Conservation (phyloP, 345 rosid species). For the Erysimum cheiranthoides region DNA sequence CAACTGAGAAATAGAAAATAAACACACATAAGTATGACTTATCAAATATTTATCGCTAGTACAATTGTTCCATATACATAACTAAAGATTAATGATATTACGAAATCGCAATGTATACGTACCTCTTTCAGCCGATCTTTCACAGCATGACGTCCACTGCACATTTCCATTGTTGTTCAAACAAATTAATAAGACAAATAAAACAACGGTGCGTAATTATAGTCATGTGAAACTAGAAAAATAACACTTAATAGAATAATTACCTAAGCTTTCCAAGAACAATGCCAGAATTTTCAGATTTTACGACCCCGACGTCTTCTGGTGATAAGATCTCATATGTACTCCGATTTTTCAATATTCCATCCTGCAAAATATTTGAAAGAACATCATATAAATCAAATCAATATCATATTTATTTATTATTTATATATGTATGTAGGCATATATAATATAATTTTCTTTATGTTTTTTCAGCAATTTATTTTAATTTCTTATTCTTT, state of each 20-base stretch:
- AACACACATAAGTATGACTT: constrained; percentile 24
- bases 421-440: too few species aligned
- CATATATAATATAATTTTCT: too few species aligned
- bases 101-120: background rate
- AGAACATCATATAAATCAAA: background rate
- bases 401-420: background rate
- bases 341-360: constrained; percentile 84
- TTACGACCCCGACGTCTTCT: constrained; percentile 81
- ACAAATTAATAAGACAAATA: background rate
- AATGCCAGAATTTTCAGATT: constrained; percentile 71
- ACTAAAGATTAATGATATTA: background rate
- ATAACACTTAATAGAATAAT: background rate
- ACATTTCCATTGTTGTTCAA: constrained; percentile 1
- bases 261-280: constrained; percentile 91
- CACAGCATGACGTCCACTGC: constrained; percentile 90
- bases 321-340: constrained; percentile 91
- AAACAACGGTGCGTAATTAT: background rate
- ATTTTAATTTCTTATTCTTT: too few species aligned
- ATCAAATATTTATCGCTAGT: background rate
- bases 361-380: constrained; percentile 59
- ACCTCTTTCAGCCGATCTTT: constrained; percentile 73
- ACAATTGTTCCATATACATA: background rate
- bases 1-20: constrained; percentile 53
- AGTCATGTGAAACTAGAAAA: background rate
- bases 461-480: background rate